phyloP scores from a whole-genome alignment of 208 protist species.

The Angomonas desouzai region DNA sequence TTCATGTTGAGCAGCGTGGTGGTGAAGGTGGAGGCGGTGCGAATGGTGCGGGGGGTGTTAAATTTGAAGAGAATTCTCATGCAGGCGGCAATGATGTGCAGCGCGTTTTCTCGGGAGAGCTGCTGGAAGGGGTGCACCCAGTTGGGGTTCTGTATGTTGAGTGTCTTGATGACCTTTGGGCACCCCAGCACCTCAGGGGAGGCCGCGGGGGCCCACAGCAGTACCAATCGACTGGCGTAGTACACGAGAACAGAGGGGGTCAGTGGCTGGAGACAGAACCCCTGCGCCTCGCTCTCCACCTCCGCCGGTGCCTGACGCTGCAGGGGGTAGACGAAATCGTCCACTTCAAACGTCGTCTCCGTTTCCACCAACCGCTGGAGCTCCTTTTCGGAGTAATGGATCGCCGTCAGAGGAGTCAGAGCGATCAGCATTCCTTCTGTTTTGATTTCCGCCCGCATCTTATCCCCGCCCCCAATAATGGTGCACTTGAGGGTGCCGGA shows the following conservation, averaged over 20 bases:
- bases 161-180: constrained; percentile 27
- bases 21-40: constrained; percentile 48
- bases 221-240: constrained; percentile 69
- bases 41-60: constrained; percentile 36
- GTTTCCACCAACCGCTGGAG: constrained; percentile 31
- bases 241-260: constrained; percentile 58
- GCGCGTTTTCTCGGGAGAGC: constrained; percentile 26
- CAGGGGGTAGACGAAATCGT: constrained; percentile 12
- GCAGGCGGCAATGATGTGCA: constrained; percentile 33
- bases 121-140: constrained; percentile 52
- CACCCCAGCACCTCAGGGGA: constrained; percentile 31
- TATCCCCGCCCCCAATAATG: constrained; percentile 56
- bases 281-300: constrained; percentile 7
- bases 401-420: constrained; percentile 26
- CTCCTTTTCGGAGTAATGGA: constrained; percentile 38
- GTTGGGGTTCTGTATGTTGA: constrained; percentile 55
- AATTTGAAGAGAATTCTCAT: constrained; percentile 38
- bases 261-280: constrained; percentile 18
- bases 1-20: constrained; percentile 48
- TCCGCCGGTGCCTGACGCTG: constrained; percentile 22
- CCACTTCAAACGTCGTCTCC: constrained; percentile 9
- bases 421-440: constrained; percentile 33
- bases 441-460: constrained; percentile 39
- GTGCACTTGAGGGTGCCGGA: constrained; percentile 39
- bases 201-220: constrained; percentile 45